Base-by-base conservation (phyloP, 768 basidiomycete genomes). In the Lentinula raphanica region DNA sequence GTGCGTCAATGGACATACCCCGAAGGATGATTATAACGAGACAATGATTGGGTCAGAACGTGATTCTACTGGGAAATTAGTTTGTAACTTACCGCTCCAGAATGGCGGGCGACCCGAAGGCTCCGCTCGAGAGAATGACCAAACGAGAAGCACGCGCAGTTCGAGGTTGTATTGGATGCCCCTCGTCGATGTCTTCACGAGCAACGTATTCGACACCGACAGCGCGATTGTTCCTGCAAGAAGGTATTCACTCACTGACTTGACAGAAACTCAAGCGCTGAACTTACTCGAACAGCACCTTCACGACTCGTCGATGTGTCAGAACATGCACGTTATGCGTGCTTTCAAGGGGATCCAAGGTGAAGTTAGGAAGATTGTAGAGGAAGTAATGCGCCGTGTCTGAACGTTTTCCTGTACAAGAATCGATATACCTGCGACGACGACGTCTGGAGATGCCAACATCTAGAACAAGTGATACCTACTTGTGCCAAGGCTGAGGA, bases 401-500 rank as follows among this genome's bases (percentile, higher is more conserved):
- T 0, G 76, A 75, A 11, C 78, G 73, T 21, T 38, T 63, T 11
- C 78, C 77, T 3, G 71, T 76, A 19, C 63, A 58, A 0, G 60
- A 63, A 50, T 73, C 65, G 28, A 80, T 70, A 64, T 76, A 80
- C 46, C 77, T 81, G 19, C 7, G 4, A 71, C 73, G 55, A 25
- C 8, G n/a, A 49, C 9, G 23, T 3, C 23, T 23, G 11, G 9
- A 27, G 15, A 23, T 15, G 7, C n/a, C n/a, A 31, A 25, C 23
- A 11, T 19, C 0, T 3, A 19, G 27, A 29, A 50, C 6, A 2
- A 29, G 3, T 28, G 25, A 15, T n/a, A 2, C 28, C 32, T 29
- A 49, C 44, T 57, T 48, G 15, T 49, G 27, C 44, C 40, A 45
- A 27, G 27, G 27, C 46, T 57, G 28, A 11, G 8, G 9, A 21